A percentile compares a stretch with the other conserved stretches of the same genome.
Conservation (phyloP, 2,329 filamentous ascomycete genomes). For the Plenodomus lindquistii region DNA sequence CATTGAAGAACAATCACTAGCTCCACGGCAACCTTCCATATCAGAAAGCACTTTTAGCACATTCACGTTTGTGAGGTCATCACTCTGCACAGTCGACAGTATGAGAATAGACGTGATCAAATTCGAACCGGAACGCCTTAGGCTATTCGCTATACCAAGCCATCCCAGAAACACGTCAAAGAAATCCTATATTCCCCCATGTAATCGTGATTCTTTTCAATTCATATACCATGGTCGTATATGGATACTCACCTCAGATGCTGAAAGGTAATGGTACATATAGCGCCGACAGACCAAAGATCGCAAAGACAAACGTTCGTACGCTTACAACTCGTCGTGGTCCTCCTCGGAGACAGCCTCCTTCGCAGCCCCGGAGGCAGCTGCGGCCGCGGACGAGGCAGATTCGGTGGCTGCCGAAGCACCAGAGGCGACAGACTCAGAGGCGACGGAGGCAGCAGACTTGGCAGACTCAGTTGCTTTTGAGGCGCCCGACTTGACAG, state of each 20-base stretch:
- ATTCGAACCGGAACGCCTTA: conserved; percentile 33
- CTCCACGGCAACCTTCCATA: no score
- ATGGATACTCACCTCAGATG: conserved; percentile 17
- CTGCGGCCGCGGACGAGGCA: conserved; percentile 44
- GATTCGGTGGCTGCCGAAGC: conserved; percentile 45
- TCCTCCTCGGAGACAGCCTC: conserved; percentile 40
- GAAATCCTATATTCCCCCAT: conserved; percentile 20
- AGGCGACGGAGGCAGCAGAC: conserved; percentile 38
- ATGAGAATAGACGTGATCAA: conserved; percentile 4
- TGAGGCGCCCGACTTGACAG: conserved; percentile 50
- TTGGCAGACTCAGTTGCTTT: conserved; percentile 41
- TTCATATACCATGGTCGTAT: conserved; percentile 20
- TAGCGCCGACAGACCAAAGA: conserved; percentile 17
- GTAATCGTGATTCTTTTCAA: conserved; percentile 31
- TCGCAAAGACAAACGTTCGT: conserved; percentile 1
- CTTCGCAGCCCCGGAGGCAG: conserved; percentile 44
- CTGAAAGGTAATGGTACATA: conserved; percentile 25
- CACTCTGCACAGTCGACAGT: neutral
- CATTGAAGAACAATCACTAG: no score
- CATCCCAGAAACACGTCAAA: conserved; percentile 13
- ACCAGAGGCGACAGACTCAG: conserved; percentile 33
- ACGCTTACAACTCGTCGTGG: conserved; percentile 77
- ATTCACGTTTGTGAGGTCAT: neutral
- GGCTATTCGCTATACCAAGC: conserved; percentile 30
- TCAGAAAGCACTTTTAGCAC: neutral